Base-by-base conservation (phyloP, 495 filamentous ascomycete species). In the Aspergillus sparsus region DNA sequence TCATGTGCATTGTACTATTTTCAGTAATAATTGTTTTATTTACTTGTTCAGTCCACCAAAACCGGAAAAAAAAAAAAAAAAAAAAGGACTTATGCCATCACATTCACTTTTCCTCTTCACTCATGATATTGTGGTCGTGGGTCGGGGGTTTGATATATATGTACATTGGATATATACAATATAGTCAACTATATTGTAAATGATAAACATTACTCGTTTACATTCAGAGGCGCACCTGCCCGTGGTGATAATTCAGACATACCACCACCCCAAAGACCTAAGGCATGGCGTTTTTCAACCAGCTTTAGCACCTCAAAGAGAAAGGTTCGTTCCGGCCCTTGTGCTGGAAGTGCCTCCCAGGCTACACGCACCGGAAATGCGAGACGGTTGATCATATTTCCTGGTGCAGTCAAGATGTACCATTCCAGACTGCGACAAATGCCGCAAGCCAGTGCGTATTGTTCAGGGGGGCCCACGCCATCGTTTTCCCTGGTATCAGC, bases 321-420 rank as follows among this genome's bases (percentile, higher is more conserved):
- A 13, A 75, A 80, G 11, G 53, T 57, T 13, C 73, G 74, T 57
- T 80, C 77, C 2, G 73, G 71, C 0, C 73, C 74, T 7, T 60
- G 64, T 4, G 72, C 70, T 0, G 75, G 73, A 42, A 80, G 73
- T 0, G 67, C 73, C 46, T 80, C 77, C 75, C 75, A 80, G 10
- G 75, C 77, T 2, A 80, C 75, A 3, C 77, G 71, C 6, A 73
- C 71, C 0, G 75, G 66, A 37, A 80, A 78, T 0, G 74, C 75
- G n/a, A 80, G 72, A 0, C 77, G 75, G 55, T 78, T 80, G 57
- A 80, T 78, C 77, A 80, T 78, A 53, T 78, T 78, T 0, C 77
- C 75, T 0, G 74, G 73, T 0, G 75, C 69, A 6, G 63, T 76
- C 4, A 71, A 58, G 10, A 80, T 74, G 53, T 78, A 80, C 62